A percentile compares a stretch with the other conserved stretches of the same genome.
phyloP scores from a whole-genome alignment of 1,139 yeast genomes.

The Kodamaea alishanica region DNA sequence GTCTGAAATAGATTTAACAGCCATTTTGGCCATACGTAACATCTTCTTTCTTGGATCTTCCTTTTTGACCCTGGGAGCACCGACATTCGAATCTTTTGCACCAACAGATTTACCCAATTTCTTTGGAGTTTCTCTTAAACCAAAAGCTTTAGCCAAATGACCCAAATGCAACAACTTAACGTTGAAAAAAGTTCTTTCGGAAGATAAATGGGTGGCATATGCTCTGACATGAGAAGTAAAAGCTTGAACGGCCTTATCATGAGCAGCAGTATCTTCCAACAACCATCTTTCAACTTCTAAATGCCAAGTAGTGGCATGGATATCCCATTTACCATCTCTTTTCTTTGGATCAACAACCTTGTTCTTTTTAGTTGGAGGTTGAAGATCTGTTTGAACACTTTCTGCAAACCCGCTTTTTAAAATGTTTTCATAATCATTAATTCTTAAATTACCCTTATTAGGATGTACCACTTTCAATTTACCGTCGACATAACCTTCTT shows the following conservation, averaged over 20 bases:
- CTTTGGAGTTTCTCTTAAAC: conserved; percentile 90
- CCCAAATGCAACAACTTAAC: conserved; percentile 84
- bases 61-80: conserved; percentile 35
- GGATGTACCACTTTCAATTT: conserved; percentile 56
- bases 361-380: conserved; percentile 4
- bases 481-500: conserved; percentile 74
- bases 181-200: conserved; percentile 77
- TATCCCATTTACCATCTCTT: conserved; percentile 69
- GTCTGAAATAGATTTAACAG: conserved; percentile 56
- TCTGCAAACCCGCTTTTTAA: conserved; percentile 61
- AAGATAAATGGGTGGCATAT: conserved; percentile 87
- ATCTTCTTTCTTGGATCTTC: conserved; percentile 66
- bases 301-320: conserved; percentile 96
- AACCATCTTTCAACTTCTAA: conserved; percentile 85
- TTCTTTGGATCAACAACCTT: conserved; percentile 27
- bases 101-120: conserved; percentile 49
- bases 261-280: conserved; percentile 59
- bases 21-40: conserved; percentile 73
- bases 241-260: conserved; percentile 66
- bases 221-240: conserved; percentile 90
- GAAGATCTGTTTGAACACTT: conserved; percentile 12
- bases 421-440: conserved; percentile 49
- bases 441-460: conserved; percentile 39
- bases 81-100: conserved; percentile 17
- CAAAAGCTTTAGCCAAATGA: conserved; percentile 92